Evolutionary conservation across 495 filamentous ascomycete species (phyloP).

Genomic region (Penicillium lividum): DNA sequence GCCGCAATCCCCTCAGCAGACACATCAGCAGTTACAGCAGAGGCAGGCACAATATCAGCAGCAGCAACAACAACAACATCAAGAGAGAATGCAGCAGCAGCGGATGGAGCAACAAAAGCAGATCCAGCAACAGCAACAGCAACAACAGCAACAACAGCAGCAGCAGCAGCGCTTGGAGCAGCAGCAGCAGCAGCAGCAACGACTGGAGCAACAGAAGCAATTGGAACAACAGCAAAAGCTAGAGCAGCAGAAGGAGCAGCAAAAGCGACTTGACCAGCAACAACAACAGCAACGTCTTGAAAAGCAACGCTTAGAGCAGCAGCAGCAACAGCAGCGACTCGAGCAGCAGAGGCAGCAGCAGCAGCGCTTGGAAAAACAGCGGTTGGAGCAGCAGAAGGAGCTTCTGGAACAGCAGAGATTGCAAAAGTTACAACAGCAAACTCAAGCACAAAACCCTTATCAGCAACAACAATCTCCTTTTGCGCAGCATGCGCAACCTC

Average conservation of each 20-base stretch:
- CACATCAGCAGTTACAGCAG: conserved; percentile 32
- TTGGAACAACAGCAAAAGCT: conserved; percentile 16
- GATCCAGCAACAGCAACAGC: conserved; percentile 17
- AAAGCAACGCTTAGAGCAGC: conserved; percentile 20
- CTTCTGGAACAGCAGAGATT: conserved; percentile 15
- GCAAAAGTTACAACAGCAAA: conserved; percentile 25
- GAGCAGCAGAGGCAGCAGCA: conserved; percentile 15
- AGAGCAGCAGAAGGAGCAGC: conserved; percentile 16
- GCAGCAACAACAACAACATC: conserved; percentile 25
- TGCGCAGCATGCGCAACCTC: conserved; percentile 15
- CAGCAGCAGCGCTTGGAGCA: conserved; percentile 24
- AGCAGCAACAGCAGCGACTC: conserved; percentile 14
- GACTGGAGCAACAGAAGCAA: conserved; percentile 15
- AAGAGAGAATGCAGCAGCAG: conserved; percentile 27
- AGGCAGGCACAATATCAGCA: conserved; percentile 31
- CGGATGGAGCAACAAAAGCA: conserved; percentile 26
- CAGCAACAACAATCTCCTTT: conserved; percentile 23
- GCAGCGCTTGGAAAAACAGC: conserved; percentile 17
- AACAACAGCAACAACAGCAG: conserved; percentile 18
- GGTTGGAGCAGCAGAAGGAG: conserved; percentile 15
- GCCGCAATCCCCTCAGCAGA: conserved; percentile 36
- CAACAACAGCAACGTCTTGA: conserved; percentile 16
- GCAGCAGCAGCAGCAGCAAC: conserved; percentile 18
- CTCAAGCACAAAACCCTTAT: conserved; percentile 24
- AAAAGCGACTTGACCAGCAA: conserved; percentile 7